Evolutionary conservation across 163 green algal species (phyloP).

Genomic region (Chlorella variabilis): DNA sequence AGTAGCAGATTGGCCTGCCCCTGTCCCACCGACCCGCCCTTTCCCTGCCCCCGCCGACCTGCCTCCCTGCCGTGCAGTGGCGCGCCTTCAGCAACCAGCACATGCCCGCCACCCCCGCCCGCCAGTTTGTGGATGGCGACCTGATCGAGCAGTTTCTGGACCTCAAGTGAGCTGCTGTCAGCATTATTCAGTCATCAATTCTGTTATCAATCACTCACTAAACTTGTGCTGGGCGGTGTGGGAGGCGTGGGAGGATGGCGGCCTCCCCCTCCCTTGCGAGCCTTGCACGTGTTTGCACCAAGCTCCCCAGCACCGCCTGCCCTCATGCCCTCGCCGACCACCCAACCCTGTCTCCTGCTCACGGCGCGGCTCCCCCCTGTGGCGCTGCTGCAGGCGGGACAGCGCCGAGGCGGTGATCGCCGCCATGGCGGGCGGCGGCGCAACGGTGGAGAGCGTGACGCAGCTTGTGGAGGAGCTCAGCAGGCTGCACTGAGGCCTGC

Average conservation of each 20-base stretch:
- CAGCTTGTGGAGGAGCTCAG: constrained; percentile 69
- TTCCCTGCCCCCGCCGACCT: no score
- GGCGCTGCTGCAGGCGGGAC: constrained; percentile 3
- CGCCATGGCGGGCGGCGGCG: constrained; percentile 6
- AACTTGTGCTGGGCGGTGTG: no score
- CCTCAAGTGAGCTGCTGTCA: constrained; percentile 19
- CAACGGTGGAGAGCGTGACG: neutral
- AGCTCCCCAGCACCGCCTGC: no score
- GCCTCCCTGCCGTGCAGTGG: constrained; percentile 63
- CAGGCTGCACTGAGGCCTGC: constrained; percentile 69
- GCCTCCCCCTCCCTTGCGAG: no score
- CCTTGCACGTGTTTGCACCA: no score
- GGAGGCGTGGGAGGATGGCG: no score
- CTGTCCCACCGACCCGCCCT: no score
- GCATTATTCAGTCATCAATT: no score
- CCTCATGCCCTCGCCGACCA: no score
- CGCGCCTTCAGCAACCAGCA: constrained; percentile 77
- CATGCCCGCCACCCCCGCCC: constrained; percentile 6
- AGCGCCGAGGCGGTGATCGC: constrained; percentile 17
- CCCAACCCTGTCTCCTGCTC: no score
- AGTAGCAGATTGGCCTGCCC: no score
- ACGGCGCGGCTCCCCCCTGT: no score
- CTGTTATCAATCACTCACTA: neutral
- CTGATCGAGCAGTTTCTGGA: constrained; percentile 72
- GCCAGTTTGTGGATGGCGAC: constrained; percentile 68